Percentiles rank a stretch among this genome's conserved stretches.
phyloP scores from a whole-genome alignment of 495 filamentous ascomycete species.

The Podospora pseudopauciseta region DNA sequence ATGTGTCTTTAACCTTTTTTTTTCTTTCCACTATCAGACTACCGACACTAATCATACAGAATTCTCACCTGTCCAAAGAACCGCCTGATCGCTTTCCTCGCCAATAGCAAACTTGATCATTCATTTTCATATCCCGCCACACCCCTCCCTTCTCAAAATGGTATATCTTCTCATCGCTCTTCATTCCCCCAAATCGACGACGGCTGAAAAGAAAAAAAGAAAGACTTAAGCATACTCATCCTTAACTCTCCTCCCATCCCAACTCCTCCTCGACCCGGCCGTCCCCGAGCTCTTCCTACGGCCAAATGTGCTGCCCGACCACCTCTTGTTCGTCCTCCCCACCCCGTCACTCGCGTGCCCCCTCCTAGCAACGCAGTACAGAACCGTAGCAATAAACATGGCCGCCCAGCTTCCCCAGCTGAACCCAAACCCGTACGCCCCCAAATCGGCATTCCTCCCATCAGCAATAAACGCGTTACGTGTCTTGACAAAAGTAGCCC shows the following conservation, averaged over 20 bases:
- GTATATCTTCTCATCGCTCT: not conserved
- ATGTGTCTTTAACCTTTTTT: no score
- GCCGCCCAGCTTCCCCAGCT: slow-evolving; percentile 76
- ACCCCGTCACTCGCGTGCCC: slow-evolving; percentile 7
- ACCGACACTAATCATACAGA: not conserved
- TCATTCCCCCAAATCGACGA: no score
- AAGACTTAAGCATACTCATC: slow-evolving; percentile 51
- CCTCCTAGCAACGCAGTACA: slow-evolving; percentile 60
- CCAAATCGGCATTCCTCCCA: slow-evolving; percentile 58
- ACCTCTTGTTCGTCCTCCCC: not conserved
- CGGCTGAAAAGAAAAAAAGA: no score
- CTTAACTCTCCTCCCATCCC: slow-evolving; percentile 59
- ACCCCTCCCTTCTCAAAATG: not conserved
- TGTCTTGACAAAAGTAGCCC: slow-evolving; percentile 66
- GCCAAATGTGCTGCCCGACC: not conserved
- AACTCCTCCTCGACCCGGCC: slow-evolving; percentile 37
- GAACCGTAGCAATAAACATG: slow-evolving; percentile 63
- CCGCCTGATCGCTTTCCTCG: not conserved
- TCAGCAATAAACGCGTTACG: slow-evolving; percentile 63
- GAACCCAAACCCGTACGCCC: slow-evolving; percentile 75
- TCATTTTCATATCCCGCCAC: not conserved
- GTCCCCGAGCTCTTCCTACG: slow-evolving; percentile 36
- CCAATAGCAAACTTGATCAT: not conserved
- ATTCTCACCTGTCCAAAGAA: not conserved
- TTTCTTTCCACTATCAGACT: no score